Percentiles rank a stretch among this genome's conserved stretches.
Conservation (phyloP, 352 stramenopile species). For the Pythium biforme region DNA sequence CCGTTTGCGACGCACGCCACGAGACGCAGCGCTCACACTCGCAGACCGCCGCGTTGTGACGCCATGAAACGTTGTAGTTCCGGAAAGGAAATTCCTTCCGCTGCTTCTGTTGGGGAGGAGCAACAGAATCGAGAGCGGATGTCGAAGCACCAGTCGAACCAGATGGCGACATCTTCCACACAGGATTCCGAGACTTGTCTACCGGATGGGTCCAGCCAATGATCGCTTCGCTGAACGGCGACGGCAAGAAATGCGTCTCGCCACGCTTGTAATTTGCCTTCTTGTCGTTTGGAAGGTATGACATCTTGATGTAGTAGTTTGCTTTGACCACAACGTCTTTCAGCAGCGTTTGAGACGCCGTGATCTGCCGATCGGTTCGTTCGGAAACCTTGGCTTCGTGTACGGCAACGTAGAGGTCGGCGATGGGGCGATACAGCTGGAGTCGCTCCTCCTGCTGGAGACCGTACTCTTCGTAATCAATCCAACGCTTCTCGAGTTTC, state of each 20-base stretch:
- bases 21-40: conserved; percentile 48
- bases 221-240: conserved; percentile 56
- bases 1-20: conserved; percentile 23
- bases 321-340: conserved; percentile 67
- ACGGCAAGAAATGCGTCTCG: conserved; percentile 66
- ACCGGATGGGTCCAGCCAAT: conserved; percentile 76
- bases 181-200: conserved; percentile 48
- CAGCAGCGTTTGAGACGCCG: conserved; percentile 54
- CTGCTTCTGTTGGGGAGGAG: conserved; percentile 39
- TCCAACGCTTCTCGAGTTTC: conserved; percentile 62
- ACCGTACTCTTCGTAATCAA: conserved; percentile 79
- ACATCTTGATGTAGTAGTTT: conserved; percentile 70
- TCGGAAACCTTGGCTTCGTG: conserved; percentile 65
- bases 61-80: conserved; percentile 83
- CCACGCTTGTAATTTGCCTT: conserved; percentile 39
- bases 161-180: conserved; percentile 38
- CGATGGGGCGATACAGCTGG: conserved; percentile 72
- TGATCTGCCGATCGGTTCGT: conserved; percentile 52
- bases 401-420: conserved; percentile 66
- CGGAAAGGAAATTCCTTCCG: conserved; percentile 65
- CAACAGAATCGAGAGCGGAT: conserved; percentile 7
- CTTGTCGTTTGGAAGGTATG: conserved; percentile 78
- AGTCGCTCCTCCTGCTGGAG: conserved; percentile 67
- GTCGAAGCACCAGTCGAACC: neutral
- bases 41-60: conserved; percentile 47